Evolutionary conservation across 2,329 filamentous ascomycete genomes (phyloP).

Genomic region (Drechslerella dactyloides): DNA sequence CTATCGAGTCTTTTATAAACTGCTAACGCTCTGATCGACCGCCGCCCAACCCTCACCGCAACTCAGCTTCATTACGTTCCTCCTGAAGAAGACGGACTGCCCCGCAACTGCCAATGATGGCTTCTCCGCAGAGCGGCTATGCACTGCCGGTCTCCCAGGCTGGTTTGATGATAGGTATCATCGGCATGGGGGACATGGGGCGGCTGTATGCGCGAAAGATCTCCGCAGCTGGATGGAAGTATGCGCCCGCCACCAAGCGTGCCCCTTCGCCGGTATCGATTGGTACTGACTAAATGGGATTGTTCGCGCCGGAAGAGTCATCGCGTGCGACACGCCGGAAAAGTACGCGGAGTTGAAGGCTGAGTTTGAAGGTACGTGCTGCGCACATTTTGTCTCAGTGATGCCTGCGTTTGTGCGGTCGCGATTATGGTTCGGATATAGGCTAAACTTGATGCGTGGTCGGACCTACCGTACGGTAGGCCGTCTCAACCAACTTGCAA

Average conservation of each 20-base stretch:
- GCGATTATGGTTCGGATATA: neutral
- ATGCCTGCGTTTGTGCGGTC: neutral
- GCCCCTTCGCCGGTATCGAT: conserved; percentile 36
- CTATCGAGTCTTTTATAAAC: too few relatives aligned
- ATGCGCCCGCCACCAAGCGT: conserved; percentile 56
- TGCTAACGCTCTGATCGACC: too few relatives aligned
- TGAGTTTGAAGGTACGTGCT: conserved; percentile 75
- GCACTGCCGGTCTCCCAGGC: too few relatives aligned
- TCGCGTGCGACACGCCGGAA: conserved; percentile 91
- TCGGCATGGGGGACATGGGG: conserved; percentile 99
- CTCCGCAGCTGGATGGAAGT: conserved; percentile 96
- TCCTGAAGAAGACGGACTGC: too few relatives aligned
- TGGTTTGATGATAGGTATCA: conserved; percentile 76
- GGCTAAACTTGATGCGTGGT: neutral
- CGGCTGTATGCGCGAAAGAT: conserved; percentile 94
- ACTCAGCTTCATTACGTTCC: neutral
- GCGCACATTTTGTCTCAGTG: neutral
- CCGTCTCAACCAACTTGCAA: neutral
- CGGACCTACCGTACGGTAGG: neutral
- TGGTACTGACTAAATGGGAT: conserved; percentile 52
- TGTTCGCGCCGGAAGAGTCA: conserved; percentile 67
- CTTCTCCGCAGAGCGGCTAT: too few relatives aligned
- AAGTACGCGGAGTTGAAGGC: conserved; percentile 79
- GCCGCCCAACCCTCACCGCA: too few relatives aligned
- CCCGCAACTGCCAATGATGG: neutral